Evolutionary conservation across 179 eudicot genomes (phyloP).

Genomic region (Drosera spatulata): DNA sequence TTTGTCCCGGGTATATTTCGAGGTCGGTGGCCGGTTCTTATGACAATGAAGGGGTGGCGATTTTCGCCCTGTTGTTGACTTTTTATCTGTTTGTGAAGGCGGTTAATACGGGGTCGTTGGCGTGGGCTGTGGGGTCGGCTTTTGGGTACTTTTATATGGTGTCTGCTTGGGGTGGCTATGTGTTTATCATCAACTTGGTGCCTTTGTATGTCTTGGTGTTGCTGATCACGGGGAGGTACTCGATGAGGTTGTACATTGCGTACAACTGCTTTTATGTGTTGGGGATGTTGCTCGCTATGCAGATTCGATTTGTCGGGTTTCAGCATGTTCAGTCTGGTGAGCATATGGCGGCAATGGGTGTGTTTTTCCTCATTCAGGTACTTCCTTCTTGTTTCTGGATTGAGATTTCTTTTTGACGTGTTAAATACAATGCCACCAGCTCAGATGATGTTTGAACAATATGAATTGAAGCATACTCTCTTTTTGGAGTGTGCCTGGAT

Average conservation of each 20-base stretch:
- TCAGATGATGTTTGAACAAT: too few species aligned
- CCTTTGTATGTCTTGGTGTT: slow-evolving; percentile 86
- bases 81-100: slow-evolving; percentile 96
- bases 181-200: slow-evolving; percentile 82
- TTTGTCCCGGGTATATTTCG: slow-evolving; percentile 94
- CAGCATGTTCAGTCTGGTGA: slow-evolving; percentile 99
- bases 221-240: slow-evolving; percentile 86
- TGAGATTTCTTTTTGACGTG: not conserved
- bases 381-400: not conserved
- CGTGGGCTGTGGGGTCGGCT: slow-evolving; percentile 76
- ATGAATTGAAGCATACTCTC: too few species aligned
- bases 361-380: slow-evolving; percentile 98
- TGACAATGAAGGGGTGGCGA: slow-evolving; percentile 94
- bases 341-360: slow-evolving; percentile 99
- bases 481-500: too few species aligned
- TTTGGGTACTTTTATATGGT: slow-evolving; percentile 94
- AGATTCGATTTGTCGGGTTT: slow-evolving; percentile 94
- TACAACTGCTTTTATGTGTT: slow-evolving; percentile 84
- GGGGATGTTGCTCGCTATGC: slow-evolving; percentile 96
- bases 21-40: slow-evolving; percentile 96
- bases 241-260: slow-evolving; percentile 83
- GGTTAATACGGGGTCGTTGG: slow-evolving; percentile 73
- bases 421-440: too few species aligned
- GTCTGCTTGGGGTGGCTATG: slow-evolving; percentile 98
- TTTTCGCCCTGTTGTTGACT: slow-evolving; percentile 75